Evolutionary conservation across 2,329 filamentous ascomycete species (phyloP).

Genomic region (Apiospora saccharicola): DNA sequence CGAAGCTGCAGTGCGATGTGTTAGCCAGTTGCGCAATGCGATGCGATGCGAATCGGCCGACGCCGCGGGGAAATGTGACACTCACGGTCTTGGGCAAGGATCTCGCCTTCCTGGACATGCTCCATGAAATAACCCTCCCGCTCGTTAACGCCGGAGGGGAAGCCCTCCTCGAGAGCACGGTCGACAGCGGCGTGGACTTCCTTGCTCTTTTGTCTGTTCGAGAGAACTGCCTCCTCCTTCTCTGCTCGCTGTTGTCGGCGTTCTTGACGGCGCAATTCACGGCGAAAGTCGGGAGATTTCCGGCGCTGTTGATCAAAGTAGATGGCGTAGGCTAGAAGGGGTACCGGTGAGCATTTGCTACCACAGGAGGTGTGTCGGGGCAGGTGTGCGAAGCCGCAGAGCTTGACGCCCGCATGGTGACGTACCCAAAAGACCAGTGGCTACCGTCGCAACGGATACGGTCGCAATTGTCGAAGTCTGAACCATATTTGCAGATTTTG

Average conservation of each 20-base stretch:
- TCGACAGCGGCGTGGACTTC: constrained; percentile 79
- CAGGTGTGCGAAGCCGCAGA: background rate
- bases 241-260: constrained; percentile 74
- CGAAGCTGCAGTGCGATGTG: constrained; percentile 51
- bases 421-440: constrained; percentile 67
- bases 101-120: constrained; percentile 89
- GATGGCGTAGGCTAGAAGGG: constrained; percentile 63
- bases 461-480: constrained; percentile 64
- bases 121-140: constrained; percentile 97
- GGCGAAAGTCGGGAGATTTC: constrained; percentile 70
- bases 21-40: background rate
- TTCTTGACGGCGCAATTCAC: constrained; percentile 75
- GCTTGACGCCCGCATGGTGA: constrained; percentile 31
- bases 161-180: constrained; percentile 87
- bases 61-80: constrained; percentile 11
- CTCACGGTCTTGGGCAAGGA: constrained; percentile 79
- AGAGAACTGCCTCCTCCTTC: constrained; percentile 75
- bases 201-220: constrained; percentile 72
- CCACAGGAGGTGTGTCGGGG: constrained; percentile 20
- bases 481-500: constrained; percentile 46
- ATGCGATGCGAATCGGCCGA: constrained; percentile 4
- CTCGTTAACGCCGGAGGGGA: constrained; percentile 89
- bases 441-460: constrained; percentile 67
- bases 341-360: constrained; percentile 20
- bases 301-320: constrained; percentile 76